A percentile compares a stretch with the other conserved stretches of the same genome.
phyloP scores from a whole-genome alignment of 2,329 filamentous ascomycete genomes.

The Emmonsiellopsis sp. region DNA sequence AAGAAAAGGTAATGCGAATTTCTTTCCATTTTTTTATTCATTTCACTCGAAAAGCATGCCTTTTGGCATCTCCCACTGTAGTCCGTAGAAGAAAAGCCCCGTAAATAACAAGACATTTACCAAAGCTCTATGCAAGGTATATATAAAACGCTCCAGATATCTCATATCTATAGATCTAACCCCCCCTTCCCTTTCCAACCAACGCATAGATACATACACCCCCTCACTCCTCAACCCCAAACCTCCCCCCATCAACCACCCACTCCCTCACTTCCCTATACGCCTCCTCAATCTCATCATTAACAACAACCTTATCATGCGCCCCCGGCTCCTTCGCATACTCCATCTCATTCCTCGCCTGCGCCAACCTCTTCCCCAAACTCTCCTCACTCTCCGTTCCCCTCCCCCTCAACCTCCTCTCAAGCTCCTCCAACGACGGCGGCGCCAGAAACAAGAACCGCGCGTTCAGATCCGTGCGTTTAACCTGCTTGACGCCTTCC shows the following conservation, averaged over 20 bases:
- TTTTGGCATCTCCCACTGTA: neutral
- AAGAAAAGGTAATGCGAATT: neutral
- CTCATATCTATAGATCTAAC: too few relatives aligned
- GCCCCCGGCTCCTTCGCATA: conserved; percentile 60
- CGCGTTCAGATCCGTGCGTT: conserved; percentile 62
- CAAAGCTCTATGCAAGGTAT: too few relatives aligned
- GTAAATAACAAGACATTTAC: too few relatives aligned
- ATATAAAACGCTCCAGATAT: too few relatives aligned
- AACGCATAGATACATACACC: neutral
- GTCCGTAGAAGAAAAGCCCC: too few relatives aligned
- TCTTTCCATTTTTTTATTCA: neutral
- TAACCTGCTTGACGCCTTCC: conserved; percentile 95
- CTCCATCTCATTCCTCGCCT: conserved; percentile 66
- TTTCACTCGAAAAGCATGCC: too few relatives aligned
- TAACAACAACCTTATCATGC: conserved; percentile 57
- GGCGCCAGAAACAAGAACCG: conserved; percentile 80
- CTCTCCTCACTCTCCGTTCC: conserved; percentile 71
- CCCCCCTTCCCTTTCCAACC: neutral
- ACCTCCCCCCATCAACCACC: conserved; percentile 36
- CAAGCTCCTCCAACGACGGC: conserved; percentile 64
- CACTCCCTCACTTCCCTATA: conserved; percentile 47
- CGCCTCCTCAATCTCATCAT: conserved; percentile 54
- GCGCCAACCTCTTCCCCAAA: conserved; percentile 58
- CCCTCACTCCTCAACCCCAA: conserved; percentile 20
- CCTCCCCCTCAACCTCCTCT: conserved; percentile 62